These are phyloP conservation scores for Pseudoscleropodium purum DNA, from an alignment of 225 moss, liverwort and hornwort genomes.

Conservation along the genomic window DNA sequence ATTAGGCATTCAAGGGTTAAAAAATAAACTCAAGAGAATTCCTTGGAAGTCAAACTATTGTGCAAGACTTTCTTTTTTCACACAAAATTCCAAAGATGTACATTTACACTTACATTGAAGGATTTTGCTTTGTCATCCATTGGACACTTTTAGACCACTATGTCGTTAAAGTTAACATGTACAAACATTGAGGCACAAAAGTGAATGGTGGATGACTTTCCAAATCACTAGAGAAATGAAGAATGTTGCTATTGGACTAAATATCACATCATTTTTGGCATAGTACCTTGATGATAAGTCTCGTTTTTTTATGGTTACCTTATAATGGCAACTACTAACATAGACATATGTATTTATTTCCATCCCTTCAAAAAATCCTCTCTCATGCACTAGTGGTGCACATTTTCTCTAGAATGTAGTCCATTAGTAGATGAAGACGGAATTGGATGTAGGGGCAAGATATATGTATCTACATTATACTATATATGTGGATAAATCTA, in stretches of 20 bases:
- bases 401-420: neutral
- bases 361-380: neutral
- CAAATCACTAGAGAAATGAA: neutral
- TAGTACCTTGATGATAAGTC: neutral
- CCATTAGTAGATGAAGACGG: fast-evolving
- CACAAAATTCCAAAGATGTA: neutral
- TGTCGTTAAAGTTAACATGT: fast-evolving
- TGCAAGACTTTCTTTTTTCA: neutral
- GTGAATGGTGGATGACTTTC: neutral
- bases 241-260: neutral
- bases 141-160: fast-evolving
- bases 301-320: fast-evolving
- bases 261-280: neutral
- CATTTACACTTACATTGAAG: neutral
- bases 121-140: too few relatives aligned
- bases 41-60: neutral
- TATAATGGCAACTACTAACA: neutral
- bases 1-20: too few relatives aligned
- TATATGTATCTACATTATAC: neutral
- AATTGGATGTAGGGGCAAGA: fast-evolving
- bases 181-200: fast-evolving
- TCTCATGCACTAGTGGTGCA: neutral
- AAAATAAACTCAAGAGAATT: neutral
- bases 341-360: fast-evolving
- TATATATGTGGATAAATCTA: too few relatives aligned